A percentile compares a stretch with the other conserved stretches of the same genome.
Conservation (phyloP, 108 stramenopile species). For the Skeletonema marinoi region DNA sequence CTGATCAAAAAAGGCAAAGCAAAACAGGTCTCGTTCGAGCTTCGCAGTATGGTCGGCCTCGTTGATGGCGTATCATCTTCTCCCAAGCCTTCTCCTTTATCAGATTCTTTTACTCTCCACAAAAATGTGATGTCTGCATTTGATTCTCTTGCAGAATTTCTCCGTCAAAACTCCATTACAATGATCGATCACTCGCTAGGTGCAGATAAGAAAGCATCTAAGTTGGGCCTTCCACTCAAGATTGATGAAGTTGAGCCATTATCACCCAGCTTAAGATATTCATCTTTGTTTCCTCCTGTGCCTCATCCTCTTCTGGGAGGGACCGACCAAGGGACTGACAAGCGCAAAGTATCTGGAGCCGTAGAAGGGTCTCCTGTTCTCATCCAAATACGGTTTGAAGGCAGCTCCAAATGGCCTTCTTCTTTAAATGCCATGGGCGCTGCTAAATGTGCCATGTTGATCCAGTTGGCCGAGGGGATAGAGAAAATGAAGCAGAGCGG, state of each 20-base stretch:
- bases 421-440: conserved; percentile 86
- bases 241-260: conserved; percentile 87
- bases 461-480: conserved; percentile 79
- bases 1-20: conserved; percentile 16
- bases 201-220: conserved; percentile 29
- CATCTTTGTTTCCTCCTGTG: conserved; percentile 72
- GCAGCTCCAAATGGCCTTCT: conserved; percentile 84
- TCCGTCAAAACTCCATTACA: conserved; percentile 55
- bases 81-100: conserved; percentile 28
- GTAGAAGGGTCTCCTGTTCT: conserved; percentile 61
- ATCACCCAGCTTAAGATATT: conserved; percentile 76
- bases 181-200: conserved; percentile 16
- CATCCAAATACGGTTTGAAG: conserved; percentile 77
- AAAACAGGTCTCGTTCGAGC: conserved; percentile 40
- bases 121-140: conserved; percentile 73
- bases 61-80: conserved; percentile 56
- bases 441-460: conserved; percentile 88
- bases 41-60: conserved; percentile 64
- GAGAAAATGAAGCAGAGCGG: conserved; percentile 57
- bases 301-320: conserved; percentile 82
- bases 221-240: conserved; percentile 71
- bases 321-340: neutral
- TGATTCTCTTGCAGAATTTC: conserved; percentile 67
- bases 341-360: conserved; percentile 62
- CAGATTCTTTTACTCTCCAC: conserved; percentile 55